phyloP scores from a whole-genome alignment of 805 yeast genomes.

The Cyberlindnera mrakii region DNA sequence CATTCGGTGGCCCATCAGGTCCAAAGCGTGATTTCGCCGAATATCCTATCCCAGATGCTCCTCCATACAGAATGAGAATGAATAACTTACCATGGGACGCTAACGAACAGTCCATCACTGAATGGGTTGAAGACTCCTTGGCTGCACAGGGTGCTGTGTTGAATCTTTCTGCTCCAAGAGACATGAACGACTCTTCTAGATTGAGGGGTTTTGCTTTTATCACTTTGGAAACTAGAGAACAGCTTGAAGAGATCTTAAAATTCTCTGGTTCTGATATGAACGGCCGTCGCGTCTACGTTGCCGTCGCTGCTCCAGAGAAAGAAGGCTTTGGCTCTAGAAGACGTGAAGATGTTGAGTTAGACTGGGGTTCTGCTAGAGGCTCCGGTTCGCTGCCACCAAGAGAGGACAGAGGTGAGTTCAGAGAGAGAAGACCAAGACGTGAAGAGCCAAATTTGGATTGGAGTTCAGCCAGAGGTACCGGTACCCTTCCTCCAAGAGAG shows the following conservation, averaged over 20 bases:
- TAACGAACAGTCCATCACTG: constrained; percentile 54
- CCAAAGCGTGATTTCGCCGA: constrained; percentile 51
- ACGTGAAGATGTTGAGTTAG: constrained; percentile 41
- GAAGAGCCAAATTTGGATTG: constrained; percentile 60
- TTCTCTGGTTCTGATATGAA: constrained; percentile 63
- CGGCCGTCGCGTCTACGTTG: constrained; percentile 65
- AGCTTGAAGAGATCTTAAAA: constrained; percentile 66
- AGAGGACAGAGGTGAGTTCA: constrained; percentile 31
- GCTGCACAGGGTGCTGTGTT: constrained; percentile 48
- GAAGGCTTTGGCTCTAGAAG: constrained; percentile 25
- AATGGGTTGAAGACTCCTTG: constrained; percentile 53
- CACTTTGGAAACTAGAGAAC: constrained; percentile 72
- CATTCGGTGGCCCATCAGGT: constrained; percentile 28
- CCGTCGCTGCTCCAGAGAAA: constrained; percentile 71
- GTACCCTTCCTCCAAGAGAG: constrained; percentile 22
- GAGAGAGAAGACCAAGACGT: constrained; percentile 31
- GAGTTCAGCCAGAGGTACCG: constrained; percentile 35
- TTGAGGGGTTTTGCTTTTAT: constrained; percentile 87
- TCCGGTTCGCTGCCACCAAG: constrained; percentile 19
- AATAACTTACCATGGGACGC: constrained; percentile 82
- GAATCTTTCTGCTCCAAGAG: constrained; percentile 70
- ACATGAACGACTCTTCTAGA: constrained; percentile 50
- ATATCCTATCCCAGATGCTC: constrained; percentile 81
- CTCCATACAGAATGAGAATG: constrained; percentile 90
- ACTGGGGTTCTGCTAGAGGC: constrained; percentile 47